A percentile compares a stretch with the other conserved stretches of the same genome.
phyloP scores from a whole-genome alignment of 768 basidiomycete genomes.

The Boletus rex-veris region DNA sequence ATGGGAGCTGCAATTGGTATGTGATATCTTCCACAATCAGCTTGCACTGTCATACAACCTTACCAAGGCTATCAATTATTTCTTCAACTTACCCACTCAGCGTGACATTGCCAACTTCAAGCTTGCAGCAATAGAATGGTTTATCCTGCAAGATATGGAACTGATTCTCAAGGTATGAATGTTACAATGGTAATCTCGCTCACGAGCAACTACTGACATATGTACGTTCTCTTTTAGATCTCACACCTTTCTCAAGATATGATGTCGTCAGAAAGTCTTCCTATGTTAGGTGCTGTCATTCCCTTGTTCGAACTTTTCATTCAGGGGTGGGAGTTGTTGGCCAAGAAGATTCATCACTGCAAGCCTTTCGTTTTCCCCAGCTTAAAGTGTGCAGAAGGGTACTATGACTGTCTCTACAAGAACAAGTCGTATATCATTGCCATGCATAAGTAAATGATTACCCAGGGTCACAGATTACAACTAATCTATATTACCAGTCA shows the following conservation, averaged over 20 bases:
- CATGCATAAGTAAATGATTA: neutral
- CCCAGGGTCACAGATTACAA: too few relatives aligned
- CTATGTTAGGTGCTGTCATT: neutral
- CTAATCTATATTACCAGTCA: neutral
- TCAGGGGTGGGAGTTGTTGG: neutral
- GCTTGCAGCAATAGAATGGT: neutral
- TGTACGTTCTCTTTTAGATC: too few relatives aligned
- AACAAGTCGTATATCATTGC: neutral
- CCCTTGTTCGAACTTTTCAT: neutral
- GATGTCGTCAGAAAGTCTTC: neutral
- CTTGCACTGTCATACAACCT: too few relatives aligned
- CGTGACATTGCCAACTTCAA: neutral
- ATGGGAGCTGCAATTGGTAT: neutral
- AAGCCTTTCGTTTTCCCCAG: neutral
- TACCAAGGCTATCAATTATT: neutral
- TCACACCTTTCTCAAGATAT: neutral
- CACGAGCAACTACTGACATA: too few relatives aligned
- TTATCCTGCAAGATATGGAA: neutral
- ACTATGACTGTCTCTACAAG: neutral
- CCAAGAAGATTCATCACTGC: neutral
- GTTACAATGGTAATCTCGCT: too few relatives aligned
- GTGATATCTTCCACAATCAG: too few relatives aligned
- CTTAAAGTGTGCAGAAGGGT: neutral
- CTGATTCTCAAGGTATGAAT: neutral
- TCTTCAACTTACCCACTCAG: neutral